Evolutionary conservation across 768 basidiomycete genomes (phyloP), one percentile per base, ranked within the genome.

Genomic region (Auricularia cornea): DNA sequence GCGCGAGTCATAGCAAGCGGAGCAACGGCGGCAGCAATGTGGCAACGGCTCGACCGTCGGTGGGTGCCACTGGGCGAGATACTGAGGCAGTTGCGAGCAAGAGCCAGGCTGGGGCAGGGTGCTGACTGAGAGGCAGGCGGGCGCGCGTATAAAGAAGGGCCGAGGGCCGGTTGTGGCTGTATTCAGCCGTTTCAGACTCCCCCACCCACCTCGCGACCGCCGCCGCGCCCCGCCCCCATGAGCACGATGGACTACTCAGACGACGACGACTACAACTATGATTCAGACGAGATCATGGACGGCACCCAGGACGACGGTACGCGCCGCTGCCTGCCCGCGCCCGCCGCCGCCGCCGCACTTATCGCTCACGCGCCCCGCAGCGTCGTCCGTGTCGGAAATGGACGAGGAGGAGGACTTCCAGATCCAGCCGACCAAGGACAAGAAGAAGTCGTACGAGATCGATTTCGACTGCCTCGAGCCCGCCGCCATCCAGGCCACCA

Each of bases 401-500:
- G 88, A 88, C 66, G 78, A 77, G 57, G 66, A 62, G 14, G 84
- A 88, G 62, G 87, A 89, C 71, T 86, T 86, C 73, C 84, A 79
- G 66, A 75, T 88, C 20, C 57, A 62, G 57, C 69, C 76, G 0
- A 72, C 78, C 3, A 86, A 84, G 71, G 79, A 77, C 52, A 82
- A 81, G 68, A 79, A 72, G 66, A 90, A 91, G 76, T 74, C 85
- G 2, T 97, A 93, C 71, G 92, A 97, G 69, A 84, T 97, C 51
- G 87, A 92, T n/a, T 90, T 86, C 72, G 85, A 89, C 63, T 82
- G 88, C 14, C 83, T 95, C 60, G 83, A 82, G 62, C 85, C 91
- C 70, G 68, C 75, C 4, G 84, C 86, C 28, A 85, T 99, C 60
- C 87, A 90, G 79, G 84, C 81, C 66, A 83, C 86, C 68, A 93